Evolutionary conservation across 164 flowering plant species (phyloP), one percentile per base, ranked within the genome.

Genomic region (Brasenia schreberi): DNA sequence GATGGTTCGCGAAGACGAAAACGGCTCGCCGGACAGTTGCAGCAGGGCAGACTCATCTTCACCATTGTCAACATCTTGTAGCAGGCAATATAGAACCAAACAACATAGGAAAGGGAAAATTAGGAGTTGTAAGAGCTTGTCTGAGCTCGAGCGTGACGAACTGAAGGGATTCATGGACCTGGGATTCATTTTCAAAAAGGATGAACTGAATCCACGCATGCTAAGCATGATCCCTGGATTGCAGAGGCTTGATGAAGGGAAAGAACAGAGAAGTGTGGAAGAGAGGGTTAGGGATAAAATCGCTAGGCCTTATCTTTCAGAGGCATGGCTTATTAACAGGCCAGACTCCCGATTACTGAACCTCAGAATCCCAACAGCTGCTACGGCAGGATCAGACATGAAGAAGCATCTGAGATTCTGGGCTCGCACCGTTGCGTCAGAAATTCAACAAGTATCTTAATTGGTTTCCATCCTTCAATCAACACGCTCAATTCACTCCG

Each of bases 81-180:
- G 74, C 44, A 43, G 11, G 39, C 0, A 65, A 18, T 16, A 9
- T 7, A 43, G 49, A 68, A 53, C n/a, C 53, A 63, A 19, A 70
- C 6, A 23, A 18, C 63, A 60, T 9, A 74, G 53, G 19, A 75
- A 62, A n/a, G 70, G 42, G 17, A 79, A 73, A 64, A 73, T 74
- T 17, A 71, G 64, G 73, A 85, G 85, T 67, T 70, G 78, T 76
- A 84, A 74, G 75, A 84, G 76, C 77, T 70, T 74, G 42, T 61
- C 65, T 27, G 91, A 88, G 67, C 80, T 88, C 6, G 95, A 88
- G 45, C 73, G 73, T n/a, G 87, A 86, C 74, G 94, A 88, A 73
- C 74, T 86, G 11, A 81, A 82, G 73, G 91, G 95, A 73, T 86
- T 86, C 68, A 82, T 80, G 81, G 91, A 88, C 70, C 73, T 88